Base-by-base conservation (phyloP, 169 alveolate genomes). In the Plasmodium blacklocki region DNA sequence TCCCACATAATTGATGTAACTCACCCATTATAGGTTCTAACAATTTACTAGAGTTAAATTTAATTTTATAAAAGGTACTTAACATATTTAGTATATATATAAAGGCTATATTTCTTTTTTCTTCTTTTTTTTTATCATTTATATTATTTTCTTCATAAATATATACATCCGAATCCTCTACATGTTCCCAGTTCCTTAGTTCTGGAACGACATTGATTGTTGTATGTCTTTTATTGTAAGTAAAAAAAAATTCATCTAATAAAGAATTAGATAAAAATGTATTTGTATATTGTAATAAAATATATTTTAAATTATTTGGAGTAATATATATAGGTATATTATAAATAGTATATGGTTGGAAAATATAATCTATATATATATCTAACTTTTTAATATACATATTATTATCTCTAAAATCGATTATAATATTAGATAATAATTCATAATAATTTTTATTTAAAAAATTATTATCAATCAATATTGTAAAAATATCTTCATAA, bases 51-150 rank as follows among this genome's bases (percentile, higher is more conserved):
- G 88, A 71, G 62, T 67, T 72, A 12, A 86, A 72, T 72, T 72
- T 86, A 15, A 86, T 63, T 60, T 73, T 70, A 47, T 86, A 72
- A 64, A 86, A 86, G 21, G 60, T 86, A 26, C 75, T 86, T n/a
- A 86, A 14, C 92, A 86, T 86, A 18, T 60, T 86, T 62, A 86
- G 59, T 52, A 86, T 54, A 54, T 54, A 86, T 11, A 86, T 15
- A 21, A 32, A 71, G 6, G 80, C 6, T 39, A 58, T 83, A 39
- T 39, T 39, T 39, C 47, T 39, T 39, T 39, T 39, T 39, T 39
- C 11, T 39, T 39, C 47, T 32, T 68, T 68, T 43, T 67, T 68
- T 19, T 29, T 70, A 9, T 60, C 59, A 50, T 50, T 64, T 23
- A 39, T 32, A 12, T 66, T 67, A 8, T 59, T 75, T 26, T 49